phyloP scores from a whole-genome alignment of 1,139 yeast genomes.

The Saccharomycopsis crataegensis region DNA sequence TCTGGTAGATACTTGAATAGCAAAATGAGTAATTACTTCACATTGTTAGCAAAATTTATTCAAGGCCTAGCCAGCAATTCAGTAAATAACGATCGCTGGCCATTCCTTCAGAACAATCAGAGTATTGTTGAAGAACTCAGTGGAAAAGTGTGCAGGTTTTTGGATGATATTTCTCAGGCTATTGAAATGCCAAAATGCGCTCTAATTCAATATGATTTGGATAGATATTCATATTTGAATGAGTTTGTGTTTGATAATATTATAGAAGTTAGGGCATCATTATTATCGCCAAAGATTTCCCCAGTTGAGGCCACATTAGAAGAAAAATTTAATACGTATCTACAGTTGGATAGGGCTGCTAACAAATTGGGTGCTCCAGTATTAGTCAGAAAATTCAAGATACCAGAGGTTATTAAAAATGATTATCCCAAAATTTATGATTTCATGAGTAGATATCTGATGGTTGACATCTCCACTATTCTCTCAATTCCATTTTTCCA shows the following conservation, averaged over 20 bases:
- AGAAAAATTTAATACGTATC: not conserved
- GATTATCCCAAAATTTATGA: constrained; percentile 52
- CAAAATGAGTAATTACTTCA: constrained; percentile 44
- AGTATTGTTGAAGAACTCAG: constrained; percentile 41
- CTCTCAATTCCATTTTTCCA: constrained; percentile 45
- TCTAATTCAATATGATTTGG: not conserved
- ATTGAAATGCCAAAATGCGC: constrained; percentile 17
- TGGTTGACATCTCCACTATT: constrained; percentile 42
- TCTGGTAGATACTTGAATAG: constrained; percentile 30
- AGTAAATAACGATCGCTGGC: constrained; percentile 33
- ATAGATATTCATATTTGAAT: constrained; percentile 34
- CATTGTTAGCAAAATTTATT: constrained; percentile 65
- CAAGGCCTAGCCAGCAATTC: constrained; percentile 77
- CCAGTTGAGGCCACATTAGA: constrained; percentile 22
- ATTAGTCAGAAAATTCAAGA: constrained; percentile 41
- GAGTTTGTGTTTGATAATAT: constrained; percentile 33
- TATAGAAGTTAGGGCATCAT: constrained; percentile 4
- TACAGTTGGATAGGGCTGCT: constrained; percentile 28
- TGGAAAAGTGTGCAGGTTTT: constrained; percentile 39
- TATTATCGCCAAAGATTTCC: not conserved
- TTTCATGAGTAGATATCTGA: constrained; percentile 64
- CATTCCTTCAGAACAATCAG: constrained; percentile 24
- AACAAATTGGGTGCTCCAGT: constrained; percentile 37
- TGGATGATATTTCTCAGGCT: constrained; percentile 31
- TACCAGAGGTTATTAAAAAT: constrained; percentile 43